These are phyloP conservation scores for Cladophialophora immunda DNA, from an alignment of 2,329 filamentous ascomycete genomes.

Conservation along the genomic window DNA sequence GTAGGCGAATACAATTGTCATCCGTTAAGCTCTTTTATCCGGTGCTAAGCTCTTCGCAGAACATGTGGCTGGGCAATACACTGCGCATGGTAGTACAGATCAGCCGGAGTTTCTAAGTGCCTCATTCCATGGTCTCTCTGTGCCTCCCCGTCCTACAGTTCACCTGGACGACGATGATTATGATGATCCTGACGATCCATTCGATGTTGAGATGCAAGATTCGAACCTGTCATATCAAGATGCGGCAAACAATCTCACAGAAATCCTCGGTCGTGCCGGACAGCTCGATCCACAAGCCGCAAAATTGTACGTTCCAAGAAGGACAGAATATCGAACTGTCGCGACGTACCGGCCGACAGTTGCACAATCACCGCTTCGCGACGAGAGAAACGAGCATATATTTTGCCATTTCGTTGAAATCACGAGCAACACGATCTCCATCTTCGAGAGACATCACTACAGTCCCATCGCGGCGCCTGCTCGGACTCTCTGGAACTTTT, in stretches of 20 bases:
- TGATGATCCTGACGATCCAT: constrained; percentile 68
- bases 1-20: constrained; percentile 21
- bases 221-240: constrained; percentile 44
- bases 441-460: constrained; percentile 80
- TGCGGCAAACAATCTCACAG: constrained; percentile 40
- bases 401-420: constrained; percentile 94
- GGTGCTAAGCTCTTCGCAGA: constrained; percentile 30
- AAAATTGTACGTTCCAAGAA: constrained; percentile 11
- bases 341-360: constrained; percentile 27
- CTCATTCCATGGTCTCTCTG: constrained; percentile 15
- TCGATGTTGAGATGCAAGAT: constrained; percentile 64
- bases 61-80: constrained; percentile 23
- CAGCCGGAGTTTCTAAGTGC: background rate
- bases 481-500: constrained; percentile 71
- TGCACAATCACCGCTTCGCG: constrained; percentile 75
- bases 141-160: background rate
- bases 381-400: constrained; percentile 79
- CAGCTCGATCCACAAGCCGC: constrained; percentile 21
- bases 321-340: constrained; percentile 23
- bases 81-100: constrained; percentile 25
- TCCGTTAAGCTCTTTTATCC: constrained; percentile 14
- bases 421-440: constrained; percentile 83
- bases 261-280: constrained; percentile 43
- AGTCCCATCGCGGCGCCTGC: constrained; percentile 69
- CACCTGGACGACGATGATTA: constrained; percentile 51